Conservation (phyloP, 352 stramenopile species). For the Halophytophthora batemanensis region DNA sequence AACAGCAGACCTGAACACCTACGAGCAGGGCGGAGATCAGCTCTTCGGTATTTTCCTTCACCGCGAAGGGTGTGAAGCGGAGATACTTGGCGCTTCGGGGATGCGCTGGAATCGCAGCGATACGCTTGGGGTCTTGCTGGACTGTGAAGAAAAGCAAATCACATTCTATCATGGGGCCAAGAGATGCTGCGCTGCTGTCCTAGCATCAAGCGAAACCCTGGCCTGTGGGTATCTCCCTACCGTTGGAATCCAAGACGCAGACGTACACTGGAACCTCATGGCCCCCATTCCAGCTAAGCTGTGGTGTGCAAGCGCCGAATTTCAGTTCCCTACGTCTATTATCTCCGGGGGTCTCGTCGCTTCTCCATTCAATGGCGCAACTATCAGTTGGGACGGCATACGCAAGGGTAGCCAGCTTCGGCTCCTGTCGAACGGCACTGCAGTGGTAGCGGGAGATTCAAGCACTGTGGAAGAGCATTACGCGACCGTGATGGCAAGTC, state of each 20-base stretch:
- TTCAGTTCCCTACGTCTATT: slow-evolving; percentile 55
- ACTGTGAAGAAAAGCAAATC: slow-evolving; percentile 61
- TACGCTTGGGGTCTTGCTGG: slow-evolving; percentile 53
- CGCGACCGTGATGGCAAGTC: slow-evolving; percentile 55
- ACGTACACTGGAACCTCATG: slow-evolving; percentile 65
- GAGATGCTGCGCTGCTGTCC: slow-evolving; percentile 25
- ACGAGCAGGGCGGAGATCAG: slow-evolving; percentile 10
- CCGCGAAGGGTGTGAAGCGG: slow-evolving; percentile 21
- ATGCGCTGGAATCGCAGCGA: slow-evolving; percentile 34
- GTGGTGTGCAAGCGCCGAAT: slow-evolving; percentile 42
- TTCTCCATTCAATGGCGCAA: slow-evolving; percentile 50
- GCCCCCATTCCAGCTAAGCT: slow-evolving; percentile 57
- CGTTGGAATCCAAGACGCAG: slow-evolving; percentile 54
- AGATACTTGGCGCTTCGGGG: slow-evolving; percentile 13
- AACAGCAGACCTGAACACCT: slow-evolving; percentile 59
- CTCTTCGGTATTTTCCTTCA: slow-evolving; percentile 37
- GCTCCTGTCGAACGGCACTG: slow-evolving; percentile 45
- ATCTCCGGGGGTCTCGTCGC: slow-evolving; percentile 67
- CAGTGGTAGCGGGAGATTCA: slow-evolving; percentile 53
- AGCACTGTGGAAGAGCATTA: slow-evolving; percentile 40
- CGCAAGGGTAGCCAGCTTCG: slow-evolving; percentile 50
- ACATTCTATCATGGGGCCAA: slow-evolving; percentile 54
- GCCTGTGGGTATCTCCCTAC: slow-evolving; percentile 43
- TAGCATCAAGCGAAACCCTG: slow-evolving; percentile 20
- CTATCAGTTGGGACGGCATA: slow-evolving; percentile 62